phyloP scores from a whole-genome alignment of 345 rosid species.

The Microcos paniculata region DNA sequence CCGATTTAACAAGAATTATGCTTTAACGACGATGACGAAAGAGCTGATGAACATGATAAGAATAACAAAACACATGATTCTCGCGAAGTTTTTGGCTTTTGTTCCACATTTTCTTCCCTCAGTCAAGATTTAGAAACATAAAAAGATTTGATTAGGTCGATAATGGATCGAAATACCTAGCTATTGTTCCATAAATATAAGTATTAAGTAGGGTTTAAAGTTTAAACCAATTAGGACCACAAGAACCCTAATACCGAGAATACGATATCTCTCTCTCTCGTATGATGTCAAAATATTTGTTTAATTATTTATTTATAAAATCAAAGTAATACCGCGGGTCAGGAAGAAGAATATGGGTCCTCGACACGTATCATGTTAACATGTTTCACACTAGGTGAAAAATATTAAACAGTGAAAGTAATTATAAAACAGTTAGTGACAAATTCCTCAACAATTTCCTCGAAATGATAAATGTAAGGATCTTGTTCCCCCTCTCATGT shows the following conservation, averaged over 20 bases:
- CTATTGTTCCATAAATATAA: background rate
- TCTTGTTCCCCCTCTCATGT: constrained; percentile 47
- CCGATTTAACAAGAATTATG: constrained; percentile 18
- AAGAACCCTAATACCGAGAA: constrained; percentile 33
- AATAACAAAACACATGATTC: constrained; percentile 40
- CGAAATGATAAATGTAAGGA: constrained; percentile 40
- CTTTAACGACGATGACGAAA: constrained; percentile 21
- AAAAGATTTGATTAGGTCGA: constrained; percentile 26
- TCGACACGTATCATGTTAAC: constrained; percentile 34
- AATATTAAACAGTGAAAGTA: constrained; percentile 18
- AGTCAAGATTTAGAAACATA: constrained; percentile 13
- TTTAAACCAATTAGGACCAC: constrained; percentile 30
- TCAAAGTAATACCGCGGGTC: background rate
- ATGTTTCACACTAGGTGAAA: constrained; percentile 31
- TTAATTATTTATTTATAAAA: background rate
- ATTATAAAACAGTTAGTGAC: constrained; percentile 45
- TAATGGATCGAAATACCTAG: constrained; percentile 26
- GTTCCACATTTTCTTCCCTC: constrained; percentile 23
- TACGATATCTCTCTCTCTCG: background rate
- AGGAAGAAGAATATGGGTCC: constrained; percentile 31
- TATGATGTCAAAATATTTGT: constrained; percentile 1
- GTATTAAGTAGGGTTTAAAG: constrained; percentile 14
- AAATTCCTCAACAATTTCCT: constrained; percentile 58
- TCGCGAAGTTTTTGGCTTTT: constrained; percentile 53
- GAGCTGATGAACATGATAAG: constrained; percentile 20